These are phyloP conservation scores for Madurella fahalii DNA, from an alignment of 2,329 filamentous ascomycete species.

Conservation along the genomic window DNA sequence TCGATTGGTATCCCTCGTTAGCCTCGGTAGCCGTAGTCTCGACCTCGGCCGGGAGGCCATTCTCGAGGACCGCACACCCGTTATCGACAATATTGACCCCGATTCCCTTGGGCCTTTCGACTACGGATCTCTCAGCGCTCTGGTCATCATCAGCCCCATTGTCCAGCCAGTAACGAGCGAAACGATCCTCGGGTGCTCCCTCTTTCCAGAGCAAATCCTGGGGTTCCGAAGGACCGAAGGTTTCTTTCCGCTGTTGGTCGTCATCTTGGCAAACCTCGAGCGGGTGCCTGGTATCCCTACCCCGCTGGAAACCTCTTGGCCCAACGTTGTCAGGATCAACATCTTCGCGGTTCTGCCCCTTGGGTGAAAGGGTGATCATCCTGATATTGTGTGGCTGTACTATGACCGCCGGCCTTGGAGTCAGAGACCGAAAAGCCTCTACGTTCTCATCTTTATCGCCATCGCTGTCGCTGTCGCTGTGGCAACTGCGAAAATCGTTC, in stretches of 20 bases:
- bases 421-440: not conserved
- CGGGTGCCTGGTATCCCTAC: too few species aligned
- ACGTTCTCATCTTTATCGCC: not conserved
- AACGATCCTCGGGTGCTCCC: not conserved
- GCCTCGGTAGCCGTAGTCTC: constrained; percentile 3
- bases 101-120: not conserved
- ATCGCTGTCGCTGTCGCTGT: not conserved
- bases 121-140: not conserved
- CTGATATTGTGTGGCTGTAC: not conserved
- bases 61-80: too few species aligned
- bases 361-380: not conserved
- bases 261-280: too few species aligned
- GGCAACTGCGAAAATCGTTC: not conserved
- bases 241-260: too few species aligned
- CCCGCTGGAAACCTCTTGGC: not conserved
- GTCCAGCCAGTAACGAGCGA: not conserved
- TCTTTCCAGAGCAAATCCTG: too few species aligned
- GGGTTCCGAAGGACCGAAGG: too few species aligned
- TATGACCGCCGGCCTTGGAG: not conserved
- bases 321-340: too few species aligned
- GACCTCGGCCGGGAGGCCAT: constrained; percentile 8
- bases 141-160: not conserved
- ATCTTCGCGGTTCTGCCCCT: too few species aligned
- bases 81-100: not conserved
- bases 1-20: not conserved